These are phyloP conservation scores for Typha latifolia DNA, from an alignment of 176 grass and related monocot genomes.

Conservation along the genomic window DNA sequence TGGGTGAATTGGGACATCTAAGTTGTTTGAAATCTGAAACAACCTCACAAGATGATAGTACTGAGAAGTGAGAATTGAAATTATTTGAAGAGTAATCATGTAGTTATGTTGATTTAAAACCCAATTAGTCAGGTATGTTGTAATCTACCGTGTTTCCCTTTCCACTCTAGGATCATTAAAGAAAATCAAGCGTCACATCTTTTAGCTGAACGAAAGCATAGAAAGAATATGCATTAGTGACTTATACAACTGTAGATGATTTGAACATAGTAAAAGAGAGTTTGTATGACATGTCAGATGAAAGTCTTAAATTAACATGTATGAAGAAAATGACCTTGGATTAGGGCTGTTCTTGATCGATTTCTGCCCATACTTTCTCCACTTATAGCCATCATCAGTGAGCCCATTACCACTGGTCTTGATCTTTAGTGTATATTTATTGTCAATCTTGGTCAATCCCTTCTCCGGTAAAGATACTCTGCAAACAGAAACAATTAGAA, in stretches of 20 bases:
- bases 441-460: constrained; percentile 69
- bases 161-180: too few species aligned
- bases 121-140: too few species aligned
- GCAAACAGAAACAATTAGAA: background rate
- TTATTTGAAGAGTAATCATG: too few species aligned
- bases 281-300: background rate
- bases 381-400: constrained; percentile 87
- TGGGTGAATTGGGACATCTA: background rate
- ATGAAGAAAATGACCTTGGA: constrained; percentile 51
- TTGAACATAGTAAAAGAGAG: background rate
- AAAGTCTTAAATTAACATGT: background rate
- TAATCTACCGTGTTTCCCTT: too few species aligned
- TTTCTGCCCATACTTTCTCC: constrained; percentile 97
- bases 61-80: too few species aligned
- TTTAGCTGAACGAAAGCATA: too few species aligned
- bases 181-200: too few species aligned
- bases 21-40: constrained; percentile 14
- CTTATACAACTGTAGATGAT: background rate
- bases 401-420: constrained; percentile 50
- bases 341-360: constrained; percentile 98
- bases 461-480: constrained; percentile 69
- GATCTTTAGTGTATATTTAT: constrained; percentile 80
- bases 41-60: constrained; percentile 1
- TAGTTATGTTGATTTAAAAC: too few species aligned
- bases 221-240: too few species aligned